Evolutionary conservation across 441 rosid species (phyloP), one percentile per base, ranked within the genome.

Genomic region (Corymbia calophylla): DNA sequence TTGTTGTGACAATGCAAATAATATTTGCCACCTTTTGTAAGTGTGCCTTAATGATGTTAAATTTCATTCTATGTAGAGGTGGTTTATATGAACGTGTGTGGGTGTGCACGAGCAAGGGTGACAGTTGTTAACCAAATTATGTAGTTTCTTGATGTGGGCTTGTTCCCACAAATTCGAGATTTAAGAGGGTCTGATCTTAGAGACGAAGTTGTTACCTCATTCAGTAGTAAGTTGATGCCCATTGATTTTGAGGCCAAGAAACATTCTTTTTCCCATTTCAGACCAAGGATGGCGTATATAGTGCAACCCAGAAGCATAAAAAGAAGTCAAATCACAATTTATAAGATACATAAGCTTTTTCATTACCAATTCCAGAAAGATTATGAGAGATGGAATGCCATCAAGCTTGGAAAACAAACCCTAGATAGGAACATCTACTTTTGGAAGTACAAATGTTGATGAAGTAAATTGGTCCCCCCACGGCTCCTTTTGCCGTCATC

Each of bases 51-150:
- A 56, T 11, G 62, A 56, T 56, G 62, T 56, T 56, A 9, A 56
- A 56, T 56, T 56, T 56, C 0, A 56, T 56, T 56, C 13, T 56
- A 56, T 23, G 13, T 56, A 23, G 62, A 56, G 21, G 1, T 56
- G 29, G 21, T 56, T 56, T 23, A 25, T 56, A 23, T 56, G 13
- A 56, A 21, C 1, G 0, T 21, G 27, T 56, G 60, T 0, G 4
- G 5, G 60, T 21, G 12, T 5, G 1, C 2, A 0, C 0, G 0
- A 56, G 60, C 62, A 21, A 23, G 23, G 44, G 44, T 39, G 44
- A 39, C 44, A 56, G 23, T 23, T 56, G 1, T 56, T 23, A 23
- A 56, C 62, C 29, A 56, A 23, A 27, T 56, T 56, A 56, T 56
- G 62, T 56, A 56, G 29, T 56, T 56, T 56, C 62, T 56, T 56